Percentiles rank a stretch among this genome's conserved stretches.
These are phyloP conservation scores for Leccinum ochraceum DNA, from an alignment of 768 basidiomycete genomes.

Conservation along the genomic window DNA sequence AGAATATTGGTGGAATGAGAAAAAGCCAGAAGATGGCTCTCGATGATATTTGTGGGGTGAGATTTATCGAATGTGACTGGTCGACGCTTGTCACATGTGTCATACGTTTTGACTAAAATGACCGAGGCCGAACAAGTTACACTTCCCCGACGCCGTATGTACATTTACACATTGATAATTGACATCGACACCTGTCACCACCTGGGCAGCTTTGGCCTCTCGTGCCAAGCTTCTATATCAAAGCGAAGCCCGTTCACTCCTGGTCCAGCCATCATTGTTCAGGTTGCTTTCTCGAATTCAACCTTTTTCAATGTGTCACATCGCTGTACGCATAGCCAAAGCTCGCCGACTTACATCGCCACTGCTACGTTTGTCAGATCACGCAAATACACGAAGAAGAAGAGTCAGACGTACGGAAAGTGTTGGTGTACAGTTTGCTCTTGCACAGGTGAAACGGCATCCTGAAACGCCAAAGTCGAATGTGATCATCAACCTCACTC, in stretches of 20 bases:
- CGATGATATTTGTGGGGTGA: neutral
- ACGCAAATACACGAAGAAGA: neutral
- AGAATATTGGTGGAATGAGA: neutral
- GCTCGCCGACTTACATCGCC: constrained; percentile 11
- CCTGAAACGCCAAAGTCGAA: constrained; percentile 4
- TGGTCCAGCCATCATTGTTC: neutral
- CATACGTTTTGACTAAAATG: neutral
- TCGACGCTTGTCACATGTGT: neutral
- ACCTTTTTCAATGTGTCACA: neutral
- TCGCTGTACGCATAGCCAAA: neutral
- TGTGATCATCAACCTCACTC: neutral
- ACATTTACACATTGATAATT: neutral
- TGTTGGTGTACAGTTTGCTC: constrained; percentile 14
- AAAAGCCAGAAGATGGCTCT: neutral
- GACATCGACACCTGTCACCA: neutral
- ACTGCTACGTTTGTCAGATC: constrained; percentile 3
- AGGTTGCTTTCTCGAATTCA: constrained; percentile 4
- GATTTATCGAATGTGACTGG: constrained; percentile 2
- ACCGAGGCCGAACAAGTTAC: neutral
- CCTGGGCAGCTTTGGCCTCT: neutral
- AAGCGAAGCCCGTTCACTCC: neutral
- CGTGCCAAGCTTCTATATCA: neutral
- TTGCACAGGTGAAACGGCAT: constrained; percentile 12
- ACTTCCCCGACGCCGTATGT: neutral
- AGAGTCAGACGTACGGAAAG: constrained; percentile 1